phyloP scores from a whole-genome alignment of 352 stramenopile species.

The Phytophthora pisi region DNA sequence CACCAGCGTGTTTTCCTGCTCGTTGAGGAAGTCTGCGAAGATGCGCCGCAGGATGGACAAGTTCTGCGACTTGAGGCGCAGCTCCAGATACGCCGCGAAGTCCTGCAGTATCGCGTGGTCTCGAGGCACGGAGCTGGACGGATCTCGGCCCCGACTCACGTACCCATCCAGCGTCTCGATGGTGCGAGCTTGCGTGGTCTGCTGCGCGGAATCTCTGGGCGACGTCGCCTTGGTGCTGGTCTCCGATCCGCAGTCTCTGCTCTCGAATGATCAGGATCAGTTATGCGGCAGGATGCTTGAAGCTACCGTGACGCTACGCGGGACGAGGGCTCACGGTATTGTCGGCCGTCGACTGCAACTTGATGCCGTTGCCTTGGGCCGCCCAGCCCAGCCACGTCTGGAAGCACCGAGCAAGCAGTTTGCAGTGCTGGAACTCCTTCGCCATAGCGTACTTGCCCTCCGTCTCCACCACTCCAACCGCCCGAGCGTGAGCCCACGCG shows the following conservation, averaged over 20 bases:
- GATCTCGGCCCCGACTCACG: conserved; percentile 33
- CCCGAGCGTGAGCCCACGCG: conserved; percentile 13
- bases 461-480: conserved; percentile 23
- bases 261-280: no score
- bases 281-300: no score
- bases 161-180: conserved; percentile 40
- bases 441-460: conserved; percentile 58
- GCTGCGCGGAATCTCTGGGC: not conserved
- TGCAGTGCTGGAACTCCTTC: conserved; percentile 48
- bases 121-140: conserved; percentile 26
- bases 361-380: no score
- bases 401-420: conserved; percentile 26
- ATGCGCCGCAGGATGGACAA: conserved; percentile 60
- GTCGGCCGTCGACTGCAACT: no score
- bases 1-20: conserved; percentile 50
- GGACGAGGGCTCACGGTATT: no score
- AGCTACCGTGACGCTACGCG: no score
- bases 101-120: conserved; percentile 54
- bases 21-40: conserved; percentile 56
- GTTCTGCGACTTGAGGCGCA: conserved; percentile 51
- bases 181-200: conserved; percentile 11
- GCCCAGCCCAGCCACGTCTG: not conserved
- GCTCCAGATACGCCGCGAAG: conserved; percentile 62
- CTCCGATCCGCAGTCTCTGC: no score
- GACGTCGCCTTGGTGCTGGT: not conserved